Conservation (phyloP, 495 filamentous ascomycete genomes). For the Trichoderma asperelloides region DNA sequence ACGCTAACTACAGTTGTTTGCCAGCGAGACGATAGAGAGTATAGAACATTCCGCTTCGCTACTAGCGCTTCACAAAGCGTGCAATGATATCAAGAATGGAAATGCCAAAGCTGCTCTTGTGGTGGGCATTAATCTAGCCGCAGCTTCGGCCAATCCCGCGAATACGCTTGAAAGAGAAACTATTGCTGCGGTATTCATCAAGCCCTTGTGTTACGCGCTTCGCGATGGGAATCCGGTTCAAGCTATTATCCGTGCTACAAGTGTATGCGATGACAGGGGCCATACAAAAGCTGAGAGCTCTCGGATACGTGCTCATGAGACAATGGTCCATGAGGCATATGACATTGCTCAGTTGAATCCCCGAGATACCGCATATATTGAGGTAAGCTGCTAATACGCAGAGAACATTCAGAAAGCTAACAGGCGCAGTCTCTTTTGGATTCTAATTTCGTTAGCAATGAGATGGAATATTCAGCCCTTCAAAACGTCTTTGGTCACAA, state of each 20-base stretch:
- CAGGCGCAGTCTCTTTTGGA: neutral
- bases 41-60: constrained; percentile 42
- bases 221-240: constrained; percentile 40
- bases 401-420: neutral
- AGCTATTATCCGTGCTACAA: constrained; percentile 41
- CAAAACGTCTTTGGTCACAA: constrained; percentile 18
- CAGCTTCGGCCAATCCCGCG: constrained; percentile 18
- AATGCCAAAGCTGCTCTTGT: constrained; percentile 33
- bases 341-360: neutral
- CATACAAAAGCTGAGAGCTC: neutral
- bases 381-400: neutral
- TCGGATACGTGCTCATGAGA: neutral
- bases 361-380: neutral
- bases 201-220: constrained; percentile 38
- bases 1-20: neutral
- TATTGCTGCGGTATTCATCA: constrained; percentile 30
- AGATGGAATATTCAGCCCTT: neutral
- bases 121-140: constrained; percentile 28
- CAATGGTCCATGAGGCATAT: neutral
- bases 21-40: constrained; percentile 34
- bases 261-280: neutral
- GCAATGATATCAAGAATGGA: constrained; percentile 27
- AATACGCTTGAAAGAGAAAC: constrained; percentile 25
- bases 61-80: constrained; percentile 43
- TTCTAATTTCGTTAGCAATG: neutral